Conservation (phyloP, 805 yeast species). For the fission yeast (Schizosaccharomyces pombe) region DNA sequence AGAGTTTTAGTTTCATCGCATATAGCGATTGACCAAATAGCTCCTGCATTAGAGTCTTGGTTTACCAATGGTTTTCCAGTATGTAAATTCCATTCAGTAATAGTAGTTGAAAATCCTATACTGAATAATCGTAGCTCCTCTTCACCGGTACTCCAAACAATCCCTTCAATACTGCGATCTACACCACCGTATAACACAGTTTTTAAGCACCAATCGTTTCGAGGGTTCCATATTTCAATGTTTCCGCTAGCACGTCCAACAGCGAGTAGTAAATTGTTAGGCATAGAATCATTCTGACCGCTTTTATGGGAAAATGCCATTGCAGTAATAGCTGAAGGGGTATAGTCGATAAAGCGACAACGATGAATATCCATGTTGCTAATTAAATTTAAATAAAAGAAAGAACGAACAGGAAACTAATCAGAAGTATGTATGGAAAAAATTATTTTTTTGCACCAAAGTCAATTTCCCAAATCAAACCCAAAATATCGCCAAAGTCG, state of each 20-base stretch:
- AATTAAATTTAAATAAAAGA: neutral
- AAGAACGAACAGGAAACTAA: neutral
- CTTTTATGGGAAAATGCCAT: constrained; percentile 27
- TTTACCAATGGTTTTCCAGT: constrained; percentile 52
- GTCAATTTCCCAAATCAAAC: too few relatives aligned
- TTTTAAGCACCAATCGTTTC: constrained; percentile 57
- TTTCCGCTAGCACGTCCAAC: constrained; percentile 88
- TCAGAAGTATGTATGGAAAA: too few relatives aligned
- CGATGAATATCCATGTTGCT: constrained; percentile 41
- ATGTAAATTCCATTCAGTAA: constrained; percentile 77
- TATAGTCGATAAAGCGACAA: constrained; percentile 73
- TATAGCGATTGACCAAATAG: constrained; percentile 69
- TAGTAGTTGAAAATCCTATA: constrained; percentile 74
- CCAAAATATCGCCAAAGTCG: too few relatives aligned
- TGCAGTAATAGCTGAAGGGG: constrained; percentile 65
- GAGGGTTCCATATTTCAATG: constrained; percentile 86
- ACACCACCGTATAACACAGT: constrained; percentile 42
- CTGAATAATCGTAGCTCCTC: constrained; percentile 43
- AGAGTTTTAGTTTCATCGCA: constrained; percentile 36
- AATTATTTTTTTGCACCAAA: too few relatives aligned
- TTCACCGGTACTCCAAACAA: constrained; percentile 45
- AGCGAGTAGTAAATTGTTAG: constrained; percentile 48
- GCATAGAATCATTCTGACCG: constrained; percentile 27
- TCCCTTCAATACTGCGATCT: constrained; percentile 70
- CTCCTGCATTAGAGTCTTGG: constrained; percentile 78